phyloP scores from a whole-genome alignment of 2,329 filamentous ascomycete genomes.

The Thielaviopsis ethacetica region DNA sequence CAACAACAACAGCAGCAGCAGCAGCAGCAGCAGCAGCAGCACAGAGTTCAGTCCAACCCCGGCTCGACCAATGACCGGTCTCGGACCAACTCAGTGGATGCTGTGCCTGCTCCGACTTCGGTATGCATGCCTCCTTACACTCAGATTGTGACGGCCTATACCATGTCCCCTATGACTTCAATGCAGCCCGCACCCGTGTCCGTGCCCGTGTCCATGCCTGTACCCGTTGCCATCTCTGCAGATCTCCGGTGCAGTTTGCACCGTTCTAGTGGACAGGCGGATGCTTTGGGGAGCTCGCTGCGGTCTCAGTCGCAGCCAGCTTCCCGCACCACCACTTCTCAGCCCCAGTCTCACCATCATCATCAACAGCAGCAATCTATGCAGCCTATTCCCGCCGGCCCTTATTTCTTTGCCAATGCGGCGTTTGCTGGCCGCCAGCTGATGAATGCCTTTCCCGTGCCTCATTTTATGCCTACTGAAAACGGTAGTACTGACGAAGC shows the following conservation, averaged over 20 bases:
- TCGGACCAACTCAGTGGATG: slow-evolving; percentile 48
- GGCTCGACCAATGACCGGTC: slow-evolving; percentile 26
- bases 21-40: slow-evolving; percentile 2
- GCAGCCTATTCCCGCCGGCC: too few relatives aligned
- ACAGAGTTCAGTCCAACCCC: slow-evolving; percentile 3
- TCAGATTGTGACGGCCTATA: not conserved
- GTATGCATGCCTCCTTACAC: slow-evolving; percentile 16
- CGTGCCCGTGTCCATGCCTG: slow-evolving; percentile 13
- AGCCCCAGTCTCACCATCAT: slow-evolving; percentile 14
- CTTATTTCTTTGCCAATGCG: not conserved
- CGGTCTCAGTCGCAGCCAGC: slow-evolving; percentile 53
- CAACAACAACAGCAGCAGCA: slow-evolving; percentile 13
- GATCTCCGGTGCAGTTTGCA: slow-evolving; percentile 43
- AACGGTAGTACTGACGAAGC: not conserved
- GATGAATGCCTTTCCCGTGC: slow-evolving; percentile 11
- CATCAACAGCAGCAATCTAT: not conserved
- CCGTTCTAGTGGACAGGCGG: slow-evolving; percentile 33
- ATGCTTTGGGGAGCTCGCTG: slow-evolving; percentile 35
- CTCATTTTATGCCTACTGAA: slow-evolving; percentile 16
- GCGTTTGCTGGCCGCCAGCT: not conserved
- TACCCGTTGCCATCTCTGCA: slow-evolving; percentile 17
- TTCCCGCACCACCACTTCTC: slow-evolving; percentile 23
- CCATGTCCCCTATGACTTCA: not conserved
- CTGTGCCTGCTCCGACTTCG: slow-evolving; percentile 40
- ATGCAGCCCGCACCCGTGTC: not conserved